Percentiles rank a stretch among this genome's conserved stretches.
Conservation (phyloP, 139 green algal genomes). For the Bryopsis sp. region DNA sequence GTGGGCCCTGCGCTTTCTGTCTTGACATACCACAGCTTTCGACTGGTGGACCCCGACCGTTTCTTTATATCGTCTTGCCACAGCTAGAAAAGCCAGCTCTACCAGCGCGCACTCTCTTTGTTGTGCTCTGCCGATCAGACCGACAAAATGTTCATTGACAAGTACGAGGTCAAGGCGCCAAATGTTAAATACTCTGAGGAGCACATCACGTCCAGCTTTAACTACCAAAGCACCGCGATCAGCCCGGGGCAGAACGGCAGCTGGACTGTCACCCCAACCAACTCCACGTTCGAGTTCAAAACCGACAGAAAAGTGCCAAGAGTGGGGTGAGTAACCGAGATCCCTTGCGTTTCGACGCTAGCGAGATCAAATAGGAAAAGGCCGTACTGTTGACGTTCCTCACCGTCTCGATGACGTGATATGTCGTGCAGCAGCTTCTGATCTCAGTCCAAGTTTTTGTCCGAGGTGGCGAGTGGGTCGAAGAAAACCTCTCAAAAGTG, state of each 20-base stretch:
- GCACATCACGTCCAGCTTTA: conserved; percentile 70
- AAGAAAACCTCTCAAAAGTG: too few relatives aligned
- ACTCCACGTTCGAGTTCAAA: conserved; percentile 70
- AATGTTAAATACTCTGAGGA: conserved; percentile 78
- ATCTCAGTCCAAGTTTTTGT: conserved; percentile 1
- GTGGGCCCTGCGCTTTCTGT: too few relatives aligned
- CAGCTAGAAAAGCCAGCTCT: too few relatives aligned
- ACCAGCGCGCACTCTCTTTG: too few relatives aligned
- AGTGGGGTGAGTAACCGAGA: conserved; percentile 57
- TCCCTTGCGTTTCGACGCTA: neutral
- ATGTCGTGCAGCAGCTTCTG: neutral
- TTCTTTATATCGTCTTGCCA: too few relatives aligned
- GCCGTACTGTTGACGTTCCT: too few relatives aligned
- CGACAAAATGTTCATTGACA: conserved; percentile 71
- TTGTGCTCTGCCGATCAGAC: too few relatives aligned
- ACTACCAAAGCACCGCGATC: conserved; percentile 65
- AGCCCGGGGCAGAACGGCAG: conserved; percentile 35
- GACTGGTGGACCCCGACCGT: too few relatives aligned
- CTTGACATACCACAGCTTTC: too few relatives aligned
- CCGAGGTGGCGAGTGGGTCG: too few relatives aligned
- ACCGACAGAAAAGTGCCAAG: conserved; percentile 84
- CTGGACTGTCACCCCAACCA: conserved; percentile 67
- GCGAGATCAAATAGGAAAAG: conserved; percentile 7
- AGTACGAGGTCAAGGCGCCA: conserved; percentile 75
- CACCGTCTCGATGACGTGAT: conserved; percentile 6